Base-by-base conservation (phyloP, 305 asterid genomes). In the Euphrasia arctica region DNA sequence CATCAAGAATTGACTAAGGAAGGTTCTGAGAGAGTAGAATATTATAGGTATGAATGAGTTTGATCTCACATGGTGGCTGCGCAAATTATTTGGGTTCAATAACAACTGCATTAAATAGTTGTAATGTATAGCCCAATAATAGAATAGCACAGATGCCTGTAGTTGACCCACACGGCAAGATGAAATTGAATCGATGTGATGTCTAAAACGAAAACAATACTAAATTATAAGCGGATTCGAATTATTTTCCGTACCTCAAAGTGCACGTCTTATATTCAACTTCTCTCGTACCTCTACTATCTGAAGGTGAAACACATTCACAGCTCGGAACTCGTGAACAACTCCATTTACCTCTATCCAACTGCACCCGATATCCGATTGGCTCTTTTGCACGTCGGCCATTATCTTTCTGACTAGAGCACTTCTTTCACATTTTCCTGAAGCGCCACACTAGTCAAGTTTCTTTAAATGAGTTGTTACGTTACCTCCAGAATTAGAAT, bases 391-490 rank as follows among this genome's bases (percentile, higher is more conserved):
- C 64, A 72, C 64, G n/a, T 61, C 13, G 22, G 7, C 80, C 82
- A 79, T n/a, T 41, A 4, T 54, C 42, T 77, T 61, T 66, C 96
- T 83, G 42, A 78, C 59, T 57, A 15, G 55, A 60, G 78, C 63
- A 61, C 80, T 88, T 8, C 70, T 81, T 47, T 85, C 90, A 94
- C 95, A 86, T 74, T 83, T 83, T 3, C 93, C 96, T 39, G 77
- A 70, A 60, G 95, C 88, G 67, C 95, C 90, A 73, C 84, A 83
- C 68, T 84, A 36, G 39, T 75, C 70, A n/a, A 82, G 85, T 45
- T 80, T 75, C 64, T 39, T 2, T 47, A 47, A 12, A 47, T 12
- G 52, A 47, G 61, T 31, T 47, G 76, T 34, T 32, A 90, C 29
- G 27, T 80, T 72, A 67, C 86, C 89, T 50, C 83, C 95, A 22